These are phyloP conservation scores for Leishmania major DNA, from an alignment of 208 protist species.

Conservation along the genomic window DNA sequence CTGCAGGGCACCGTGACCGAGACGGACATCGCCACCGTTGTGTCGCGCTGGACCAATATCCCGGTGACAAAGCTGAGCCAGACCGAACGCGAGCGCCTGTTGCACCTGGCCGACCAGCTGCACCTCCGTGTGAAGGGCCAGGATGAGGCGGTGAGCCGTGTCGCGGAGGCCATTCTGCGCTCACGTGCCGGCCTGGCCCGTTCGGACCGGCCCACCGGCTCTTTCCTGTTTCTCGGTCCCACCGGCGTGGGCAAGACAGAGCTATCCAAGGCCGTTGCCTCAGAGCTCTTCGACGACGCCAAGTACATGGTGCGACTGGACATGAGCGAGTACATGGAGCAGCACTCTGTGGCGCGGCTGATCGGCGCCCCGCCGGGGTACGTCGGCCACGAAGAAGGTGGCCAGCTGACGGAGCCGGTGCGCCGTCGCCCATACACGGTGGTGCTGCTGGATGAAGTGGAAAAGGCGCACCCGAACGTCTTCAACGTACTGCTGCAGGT, in stretches of 20 bases:
- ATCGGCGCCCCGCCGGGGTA: slow-evolving; percentile 99
- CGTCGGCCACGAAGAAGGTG: slow-evolving; percentile 98
- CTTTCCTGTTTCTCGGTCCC: slow-evolving; percentile 97
- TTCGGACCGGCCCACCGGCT: slow-evolving; percentile 91
- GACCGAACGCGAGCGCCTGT: slow-evolving; percentile 91
- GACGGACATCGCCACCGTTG: slow-evolving; percentile 95
- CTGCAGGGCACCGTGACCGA: slow-evolving; percentile 95
- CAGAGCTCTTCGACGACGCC: slow-evolving; percentile 97
- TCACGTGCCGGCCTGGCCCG: slow-evolving; percentile 94
- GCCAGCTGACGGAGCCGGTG: slow-evolving; percentile 98
- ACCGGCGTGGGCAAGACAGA: slow-evolving; percentile 98
- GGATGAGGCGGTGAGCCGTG: slow-evolving; percentile 94
- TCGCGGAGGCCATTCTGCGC: slow-evolving; percentile 96
- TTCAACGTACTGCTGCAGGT: slow-evolving; percentile 98
- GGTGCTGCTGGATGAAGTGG: slow-evolving; percentile 99
- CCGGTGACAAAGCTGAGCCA: slow-evolving; percentile 93
- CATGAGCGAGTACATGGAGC: slow-evolving; percentile 99
- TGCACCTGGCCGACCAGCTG: slow-evolving; percentile 88
- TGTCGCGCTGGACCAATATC: slow-evolving; percentile 98
- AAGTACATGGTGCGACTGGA: slow-evolving; percentile 97
- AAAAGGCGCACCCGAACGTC: slow-evolving; percentile 98
- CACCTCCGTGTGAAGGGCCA: slow-evolving; percentile 96
- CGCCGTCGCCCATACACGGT: slow-evolving; percentile 97
- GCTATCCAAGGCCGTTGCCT: slow-evolving; percentile 95
- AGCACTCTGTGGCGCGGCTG: slow-evolving; percentile 95